A percentile compares a stretch with the other conserved stretches of the same genome.
Conservation (phyloP, 2,329 filamentous ascomycete genomes). For the Corinectria fuckeliana region DNA sequence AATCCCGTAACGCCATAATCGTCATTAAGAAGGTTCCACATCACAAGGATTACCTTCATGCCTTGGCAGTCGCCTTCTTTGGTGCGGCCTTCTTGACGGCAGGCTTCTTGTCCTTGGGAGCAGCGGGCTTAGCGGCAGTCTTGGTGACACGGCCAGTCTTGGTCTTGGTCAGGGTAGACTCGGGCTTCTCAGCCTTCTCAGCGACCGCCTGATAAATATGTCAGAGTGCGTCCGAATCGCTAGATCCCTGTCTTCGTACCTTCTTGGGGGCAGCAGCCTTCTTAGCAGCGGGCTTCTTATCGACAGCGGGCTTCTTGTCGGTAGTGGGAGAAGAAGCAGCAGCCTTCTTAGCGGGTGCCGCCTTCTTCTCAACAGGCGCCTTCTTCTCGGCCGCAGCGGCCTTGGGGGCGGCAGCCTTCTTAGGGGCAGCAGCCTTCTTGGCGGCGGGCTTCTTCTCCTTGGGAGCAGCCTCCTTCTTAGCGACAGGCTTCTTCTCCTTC, state of each 20-base stretch:
- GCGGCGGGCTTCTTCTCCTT: conserved; percentile 44
- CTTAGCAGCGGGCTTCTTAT: conserved; percentile 38
- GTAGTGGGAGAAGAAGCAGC: neutral
- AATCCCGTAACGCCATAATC: conserved; percentile 46
- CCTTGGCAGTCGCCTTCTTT: conserved; percentile 57
- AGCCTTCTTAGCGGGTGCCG: conserved; percentile 41
- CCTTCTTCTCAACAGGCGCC: conserved; percentile 41
- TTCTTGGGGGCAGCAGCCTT: conserved; percentile 36
- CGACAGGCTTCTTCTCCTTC: conserved; percentile 45
- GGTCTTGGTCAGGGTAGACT: conserved; percentile 76
- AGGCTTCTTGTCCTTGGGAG: conserved; percentile 55
- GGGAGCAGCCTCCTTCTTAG: conserved; percentile 41
- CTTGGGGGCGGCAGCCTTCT: conserved; percentile 43
- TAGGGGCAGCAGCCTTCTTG: conserved; percentile 41
- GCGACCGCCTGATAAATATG: neutral
- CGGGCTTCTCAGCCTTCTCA: conserved; percentile 63
- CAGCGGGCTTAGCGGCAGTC: conserved; percentile 58
- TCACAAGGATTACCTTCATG: conserved; percentile 36
- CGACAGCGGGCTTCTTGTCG: conserved; percentile 21
- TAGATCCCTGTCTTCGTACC: conserved; percentile 1
- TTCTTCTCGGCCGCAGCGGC: conserved; percentile 42
- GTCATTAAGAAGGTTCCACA: conserved; percentile 46
- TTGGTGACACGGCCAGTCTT: conserved; percentile 88
- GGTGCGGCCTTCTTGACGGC: conserved; percentile 52
- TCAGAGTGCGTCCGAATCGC: neutral